These are phyloP conservation scores for Chlorella sorokiniana DNA, from an alignment of 139 green algal species.

Conservation along the genomic window DNA sequence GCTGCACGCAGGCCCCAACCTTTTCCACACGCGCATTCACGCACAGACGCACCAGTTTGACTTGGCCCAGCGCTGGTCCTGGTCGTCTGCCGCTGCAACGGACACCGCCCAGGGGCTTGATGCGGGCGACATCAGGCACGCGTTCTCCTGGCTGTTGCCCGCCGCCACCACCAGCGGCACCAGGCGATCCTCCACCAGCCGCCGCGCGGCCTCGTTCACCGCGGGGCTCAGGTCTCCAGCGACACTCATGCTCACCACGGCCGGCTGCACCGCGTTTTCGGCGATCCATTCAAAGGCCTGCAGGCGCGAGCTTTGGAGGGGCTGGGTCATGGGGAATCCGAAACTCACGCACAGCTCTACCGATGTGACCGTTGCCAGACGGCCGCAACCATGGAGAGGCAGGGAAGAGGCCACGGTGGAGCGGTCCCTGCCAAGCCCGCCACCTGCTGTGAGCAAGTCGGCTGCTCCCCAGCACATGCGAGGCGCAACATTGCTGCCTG, in stretches of 20 bases:
- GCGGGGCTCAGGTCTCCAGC: constrained; percentile 44
- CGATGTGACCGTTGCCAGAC: too few relatives aligned
- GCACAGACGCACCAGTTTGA: constrained; percentile 28
- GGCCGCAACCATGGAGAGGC: too few relatives aligned
- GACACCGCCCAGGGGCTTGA: constrained; percentile 47
- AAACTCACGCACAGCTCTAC: too few relatives aligned
- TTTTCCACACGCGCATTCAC: background rate
- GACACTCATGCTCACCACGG: constrained; percentile 69
- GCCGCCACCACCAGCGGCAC: constrained; percentile 62
- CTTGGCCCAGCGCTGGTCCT: constrained; percentile 32
- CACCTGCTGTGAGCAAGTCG: too few relatives aligned
- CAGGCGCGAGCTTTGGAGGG: background rate
- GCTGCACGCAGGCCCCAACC: background rate
- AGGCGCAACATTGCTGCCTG: too few relatives aligned
- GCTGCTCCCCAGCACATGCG: too few relatives aligned
- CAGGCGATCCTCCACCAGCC: constrained; percentile 34
- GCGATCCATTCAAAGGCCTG: constrained; percentile 58
- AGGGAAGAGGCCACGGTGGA: too few relatives aligned
- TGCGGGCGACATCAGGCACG: constrained; percentile 61
- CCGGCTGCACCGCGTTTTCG: constrained; percentile 45
- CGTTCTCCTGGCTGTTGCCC: constrained; percentile 57
- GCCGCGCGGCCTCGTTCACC: constrained; percentile 63
- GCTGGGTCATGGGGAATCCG: background rate
- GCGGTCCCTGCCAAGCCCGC: too few relatives aligned
- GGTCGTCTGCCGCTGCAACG: constrained; percentile 50